phyloP scores from a whole-genome alignment of 257 asterid genomes.

The Cynanchum wilfordii region DNA sequence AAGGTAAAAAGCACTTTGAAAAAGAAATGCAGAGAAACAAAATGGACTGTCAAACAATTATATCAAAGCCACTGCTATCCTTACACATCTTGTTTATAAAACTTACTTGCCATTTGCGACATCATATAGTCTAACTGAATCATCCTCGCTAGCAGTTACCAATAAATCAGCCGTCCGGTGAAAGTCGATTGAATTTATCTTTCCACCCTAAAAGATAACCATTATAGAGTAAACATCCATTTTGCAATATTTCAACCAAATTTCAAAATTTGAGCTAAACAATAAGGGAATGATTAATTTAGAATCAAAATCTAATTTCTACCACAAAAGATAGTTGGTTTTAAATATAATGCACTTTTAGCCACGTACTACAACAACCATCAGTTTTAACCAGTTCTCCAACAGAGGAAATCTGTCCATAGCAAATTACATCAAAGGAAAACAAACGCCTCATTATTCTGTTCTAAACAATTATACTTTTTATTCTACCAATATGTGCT shows the following conservation, averaged over 20 bases:
- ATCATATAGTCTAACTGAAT: conserved; percentile 81
- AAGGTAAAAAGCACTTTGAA: background rate
- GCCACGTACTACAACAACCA: background rate
- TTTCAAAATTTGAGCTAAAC: background rate
- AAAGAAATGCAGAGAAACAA: background rate
- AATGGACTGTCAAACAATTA: background rate
- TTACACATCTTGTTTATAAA: background rate
- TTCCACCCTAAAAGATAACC: conserved; percentile 56
- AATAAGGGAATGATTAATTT: background rate
- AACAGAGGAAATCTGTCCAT: background rate
- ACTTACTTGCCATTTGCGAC: conserved; percentile 71
- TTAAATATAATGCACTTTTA: background rate
- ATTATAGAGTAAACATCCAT: background rate
- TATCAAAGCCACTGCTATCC: background rate
- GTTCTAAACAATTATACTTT: background rate
- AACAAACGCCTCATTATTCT: background rate
- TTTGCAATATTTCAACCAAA: background rate
- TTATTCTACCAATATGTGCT: background rate
- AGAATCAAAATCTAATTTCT: no score
- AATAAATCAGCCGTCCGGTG: conserved; percentile 81
- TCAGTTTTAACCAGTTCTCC: background rate
- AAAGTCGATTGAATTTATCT: conserved; percentile 77
- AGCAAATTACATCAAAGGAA: background rate
- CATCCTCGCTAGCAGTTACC: conserved; percentile 86
- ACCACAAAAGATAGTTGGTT: no score